These are phyloP conservation scores for Chrysanthemum seticuspe DNA, from an alignment of 129 eudicot species.

Conservation along the genomic window DNA sequence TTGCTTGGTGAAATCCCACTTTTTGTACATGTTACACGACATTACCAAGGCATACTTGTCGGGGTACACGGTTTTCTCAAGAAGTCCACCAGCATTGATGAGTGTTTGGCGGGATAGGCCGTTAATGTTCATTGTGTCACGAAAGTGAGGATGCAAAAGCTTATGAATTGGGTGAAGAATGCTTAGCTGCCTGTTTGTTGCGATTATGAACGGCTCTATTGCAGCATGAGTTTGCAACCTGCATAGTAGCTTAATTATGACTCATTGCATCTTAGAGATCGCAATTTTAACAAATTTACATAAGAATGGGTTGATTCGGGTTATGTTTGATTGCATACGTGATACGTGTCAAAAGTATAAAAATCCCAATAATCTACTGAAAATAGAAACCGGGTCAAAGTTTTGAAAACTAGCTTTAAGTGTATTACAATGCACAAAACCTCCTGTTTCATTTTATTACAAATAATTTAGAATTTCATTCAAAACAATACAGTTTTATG, in stretches of 20 bases:
- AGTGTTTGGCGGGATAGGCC: slow-evolving; percentile 73
- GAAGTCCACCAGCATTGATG: slow-evolving; percentile 73
- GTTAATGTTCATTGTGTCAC: slow-evolving; percentile 81
- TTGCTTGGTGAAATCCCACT: slow-evolving; percentile 75
- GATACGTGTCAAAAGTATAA: too few relatives aligned
- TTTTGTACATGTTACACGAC: slow-evolving; percentile 48
- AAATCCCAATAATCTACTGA: too few relatives aligned
- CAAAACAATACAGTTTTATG: too few relatives aligned
- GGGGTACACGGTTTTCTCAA: slow-evolving; percentile 68
- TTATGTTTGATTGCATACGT: neutral
- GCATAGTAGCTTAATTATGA: slow-evolving; percentile 5
- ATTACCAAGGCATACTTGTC: slow-evolving; percentile 58
- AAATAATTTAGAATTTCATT: too few relatives aligned
- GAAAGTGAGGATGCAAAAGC: slow-evolving; percentile 89
- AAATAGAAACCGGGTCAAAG: too few relatives aligned
- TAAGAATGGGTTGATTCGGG: neutral
- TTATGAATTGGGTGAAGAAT: slow-evolving; percentile 73
- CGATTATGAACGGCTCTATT: slow-evolving; percentile 82
- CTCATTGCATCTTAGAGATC: slow-evolving; percentile 11
- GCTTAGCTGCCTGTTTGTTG: slow-evolving; percentile 84
- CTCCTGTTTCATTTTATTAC: too few relatives aligned
- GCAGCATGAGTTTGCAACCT: slow-evolving; percentile 80
- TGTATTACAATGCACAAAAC: too few relatives aligned
- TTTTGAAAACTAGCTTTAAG: too few relatives aligned
- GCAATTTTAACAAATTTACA: neutral